Conservation (phyloP, 768 basidiomycete genomes). For the Phanerodontia chrysosporium region DNA sequence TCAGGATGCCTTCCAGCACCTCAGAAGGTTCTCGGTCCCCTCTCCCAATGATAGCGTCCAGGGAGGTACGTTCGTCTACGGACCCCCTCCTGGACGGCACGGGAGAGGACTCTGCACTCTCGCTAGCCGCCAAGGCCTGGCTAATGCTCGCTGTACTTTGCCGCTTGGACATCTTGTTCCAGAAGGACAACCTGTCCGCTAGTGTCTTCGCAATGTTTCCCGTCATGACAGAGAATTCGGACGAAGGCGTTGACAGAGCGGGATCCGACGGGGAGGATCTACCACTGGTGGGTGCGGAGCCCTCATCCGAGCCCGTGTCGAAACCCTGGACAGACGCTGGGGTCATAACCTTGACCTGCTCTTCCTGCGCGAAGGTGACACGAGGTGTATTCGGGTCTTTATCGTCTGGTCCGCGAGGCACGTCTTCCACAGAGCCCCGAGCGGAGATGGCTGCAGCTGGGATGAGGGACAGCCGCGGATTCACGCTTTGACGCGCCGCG, state of each 20-base stretch:
- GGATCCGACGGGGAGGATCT: constrained; percentile 28
- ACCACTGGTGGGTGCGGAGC: constrained; percentile 8
- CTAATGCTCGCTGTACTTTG: neutral
- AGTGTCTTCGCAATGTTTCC: constrained; percentile 59
- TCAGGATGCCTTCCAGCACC: constrained; percentile 54
- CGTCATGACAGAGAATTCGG: constrained; percentile 38
- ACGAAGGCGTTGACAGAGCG: constrained; percentile 51
- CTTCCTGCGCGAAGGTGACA: constrained; percentile 51
- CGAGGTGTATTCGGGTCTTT: constrained; percentile 25
- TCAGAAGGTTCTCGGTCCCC: constrained; percentile 35
- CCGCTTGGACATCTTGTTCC: constrained; percentile 55
- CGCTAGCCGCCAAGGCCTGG: constrained; percentile 5
- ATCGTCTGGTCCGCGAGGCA: neutral
- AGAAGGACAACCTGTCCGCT: constrained; percentile 68
- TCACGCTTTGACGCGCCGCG: constrained; percentile 29
- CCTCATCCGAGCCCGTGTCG: constrained; percentile 11
- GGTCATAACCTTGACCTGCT: constrained; percentile 43
- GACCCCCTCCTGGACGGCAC: constrained; percentile 11
- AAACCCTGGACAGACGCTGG: constrained; percentile 26
- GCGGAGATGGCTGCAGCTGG: constrained; percentile 12
- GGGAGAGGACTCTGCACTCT: neutral
- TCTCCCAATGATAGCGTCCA: constrained; percentile 25
- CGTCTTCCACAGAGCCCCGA: constrained; percentile 9
- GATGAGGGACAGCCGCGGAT: constrained; percentile 44
- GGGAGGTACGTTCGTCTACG: constrained; percentile 19